Evolutionary conservation across 805 yeast species (phyloP).

Genomic region (baker's yeast (Saccharomyces cerevisiae)): DNA sequence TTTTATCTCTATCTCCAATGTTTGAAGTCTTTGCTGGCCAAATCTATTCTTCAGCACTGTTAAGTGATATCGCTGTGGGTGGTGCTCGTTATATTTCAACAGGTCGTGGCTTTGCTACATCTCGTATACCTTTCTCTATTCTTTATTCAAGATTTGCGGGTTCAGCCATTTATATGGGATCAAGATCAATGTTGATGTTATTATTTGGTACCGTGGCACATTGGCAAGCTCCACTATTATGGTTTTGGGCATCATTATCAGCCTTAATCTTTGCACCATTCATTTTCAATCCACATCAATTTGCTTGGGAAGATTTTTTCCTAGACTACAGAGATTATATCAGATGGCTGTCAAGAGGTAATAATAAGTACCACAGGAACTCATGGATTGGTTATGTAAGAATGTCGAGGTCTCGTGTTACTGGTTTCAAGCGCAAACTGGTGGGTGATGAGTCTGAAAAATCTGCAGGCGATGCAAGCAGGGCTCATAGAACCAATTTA

Average conservation of each 20-base stretch:
- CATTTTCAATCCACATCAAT: slow-evolving; percentile 94
- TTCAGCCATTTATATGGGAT: slow-evolving; percentile 77
- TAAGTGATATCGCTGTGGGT: slow-evolving; percentile 67
- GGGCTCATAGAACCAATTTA: slow-evolving; percentile 74
- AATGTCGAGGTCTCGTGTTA: slow-evolving; percentile 72
- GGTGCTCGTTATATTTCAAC: slow-evolving; percentile 83
- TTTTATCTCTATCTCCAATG: slow-evolving; percentile 65
- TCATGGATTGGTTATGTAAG: slow-evolving; percentile 82
- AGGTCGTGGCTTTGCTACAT: slow-evolving; percentile 80
- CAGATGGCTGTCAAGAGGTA: slow-evolving; percentile 86
- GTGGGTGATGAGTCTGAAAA: slow-evolving; percentile 72
- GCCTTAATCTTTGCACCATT: slow-evolving; percentile 89
- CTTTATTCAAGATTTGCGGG: slow-evolving; percentile 71
- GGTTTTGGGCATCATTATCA: slow-evolving; percentile 93
- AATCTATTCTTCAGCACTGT: slow-evolving; percentile 62
- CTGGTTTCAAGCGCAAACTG: slow-evolving; percentile 71
- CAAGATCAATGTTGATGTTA: slow-evolving; percentile 62
- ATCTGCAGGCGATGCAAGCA: slow-evolving; percentile 70
- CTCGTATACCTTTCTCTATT: slow-evolving; percentile 66
- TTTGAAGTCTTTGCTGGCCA: slow-evolving; percentile 80
- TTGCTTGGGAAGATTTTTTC: slow-evolving; percentile 90
- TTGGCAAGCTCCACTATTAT: slow-evolving; percentile 88
- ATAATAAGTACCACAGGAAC: slow-evolving; percentile 78
- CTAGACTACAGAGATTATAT: slow-evolving; percentile 90
- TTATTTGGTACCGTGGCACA: slow-evolving; percentile 64